These are phyloP conservation scores for Sphenostylis stenocarpa DNA, from an alignment of 306 rosid species.

Conservation along the genomic window DNA sequence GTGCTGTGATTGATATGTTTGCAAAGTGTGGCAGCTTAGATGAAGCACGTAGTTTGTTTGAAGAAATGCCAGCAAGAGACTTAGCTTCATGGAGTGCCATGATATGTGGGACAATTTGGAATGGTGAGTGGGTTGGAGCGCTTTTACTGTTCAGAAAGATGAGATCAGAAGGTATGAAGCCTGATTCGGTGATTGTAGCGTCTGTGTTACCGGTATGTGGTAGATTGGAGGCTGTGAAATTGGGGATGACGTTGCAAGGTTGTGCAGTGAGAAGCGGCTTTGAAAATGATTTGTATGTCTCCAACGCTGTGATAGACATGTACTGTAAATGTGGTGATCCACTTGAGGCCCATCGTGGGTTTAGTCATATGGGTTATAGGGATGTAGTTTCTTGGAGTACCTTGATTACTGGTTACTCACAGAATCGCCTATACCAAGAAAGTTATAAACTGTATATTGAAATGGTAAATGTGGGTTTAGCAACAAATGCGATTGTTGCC, in stretches of 20 bases:
- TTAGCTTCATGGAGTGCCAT: slow-evolving; percentile 55
- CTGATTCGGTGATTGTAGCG: slow-evolving; percentile 46
- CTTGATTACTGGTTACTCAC: slow-evolving; percentile 48
- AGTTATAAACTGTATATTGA: slow-evolving; percentile 33
- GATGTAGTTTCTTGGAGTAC: slow-evolving; percentile 52
- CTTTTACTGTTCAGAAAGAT: slow-evolving; percentile 36
- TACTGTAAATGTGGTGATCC: slow-evolving; percentile 49
- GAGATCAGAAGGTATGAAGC: slow-evolving; percentile 40
- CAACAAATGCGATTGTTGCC: slow-evolving; percentile 37
- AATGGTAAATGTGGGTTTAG: slow-evolving; percentile 40
- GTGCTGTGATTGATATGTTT: slow-evolving; percentile 50
- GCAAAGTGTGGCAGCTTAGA: slow-evolving; percentile 43
- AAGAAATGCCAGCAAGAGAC: slow-evolving; percentile 46
- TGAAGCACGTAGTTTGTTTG: slow-evolving; percentile 45
- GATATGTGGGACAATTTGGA: slow-evolving; percentile 39
- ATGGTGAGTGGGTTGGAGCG: slow-evolving; percentile 42
- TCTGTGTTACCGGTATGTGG: slow-evolving; percentile 41
- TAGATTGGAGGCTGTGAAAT: slow-evolving; percentile 39
- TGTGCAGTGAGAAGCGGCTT: slow-evolving; percentile 45
- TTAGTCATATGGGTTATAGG: slow-evolving; percentile 35
- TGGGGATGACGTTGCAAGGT: slow-evolving; percentile 50
- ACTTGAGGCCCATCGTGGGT: slow-evolving; percentile 29
- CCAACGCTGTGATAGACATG: slow-evolving; percentile 49
- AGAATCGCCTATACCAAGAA: slow-evolving; percentile 32
- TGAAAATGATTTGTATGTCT: slow-evolving; percentile 43